A percentile compares a stretch with the other conserved stretches of the same genome.
Evolutionary conservation across 306 rosid species (phyloP).

Genomic region (Boehmeria nivea): DNA sequence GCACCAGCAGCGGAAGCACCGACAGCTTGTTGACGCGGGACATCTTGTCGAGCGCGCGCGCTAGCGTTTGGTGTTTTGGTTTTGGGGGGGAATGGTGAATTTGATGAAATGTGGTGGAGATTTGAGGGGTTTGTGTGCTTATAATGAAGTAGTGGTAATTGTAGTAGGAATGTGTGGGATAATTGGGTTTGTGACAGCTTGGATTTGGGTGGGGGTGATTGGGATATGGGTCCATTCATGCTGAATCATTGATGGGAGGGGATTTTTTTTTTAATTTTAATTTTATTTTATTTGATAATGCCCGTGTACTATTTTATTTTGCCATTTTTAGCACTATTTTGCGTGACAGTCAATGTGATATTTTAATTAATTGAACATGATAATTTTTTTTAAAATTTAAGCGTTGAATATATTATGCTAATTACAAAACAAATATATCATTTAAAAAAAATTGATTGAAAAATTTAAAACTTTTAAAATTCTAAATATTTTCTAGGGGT

Average conservation of each 20-base stretch:
- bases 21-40: conserved; percentile 3
- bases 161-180: background rate
- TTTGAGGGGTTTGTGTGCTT: conserved; percentile 11
- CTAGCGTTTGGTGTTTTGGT: background rate
- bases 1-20: conserved; percentile 11
- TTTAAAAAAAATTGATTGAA: too few relatives aligned
- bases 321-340: too few relatives aligned
- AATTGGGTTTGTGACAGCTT: conserved; percentile 21
- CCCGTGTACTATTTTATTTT: too few relatives aligned
- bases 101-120: background rate
- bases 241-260: background rate
- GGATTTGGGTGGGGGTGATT: conserved; percentile 16
- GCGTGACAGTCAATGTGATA: too few relatives aligned
- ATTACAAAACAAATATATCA: too few relatives aligned
- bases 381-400: too few relatives aligned
- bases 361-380: too few relatives aligned
- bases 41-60: conserved; percentile 9
- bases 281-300: too few relatives aligned
- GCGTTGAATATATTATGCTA: too few relatives aligned
- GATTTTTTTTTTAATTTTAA: background rate
- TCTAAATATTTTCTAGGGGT: too few relatives aligned
- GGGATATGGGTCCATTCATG: conserved; percentile 7
- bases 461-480: too few relatives aligned
- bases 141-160: background rate
- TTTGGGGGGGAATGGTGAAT: background rate